Base-by-base conservation (phyloP, 352 stramenopile species). In the Halophytophthora batemanensis region DNA sequence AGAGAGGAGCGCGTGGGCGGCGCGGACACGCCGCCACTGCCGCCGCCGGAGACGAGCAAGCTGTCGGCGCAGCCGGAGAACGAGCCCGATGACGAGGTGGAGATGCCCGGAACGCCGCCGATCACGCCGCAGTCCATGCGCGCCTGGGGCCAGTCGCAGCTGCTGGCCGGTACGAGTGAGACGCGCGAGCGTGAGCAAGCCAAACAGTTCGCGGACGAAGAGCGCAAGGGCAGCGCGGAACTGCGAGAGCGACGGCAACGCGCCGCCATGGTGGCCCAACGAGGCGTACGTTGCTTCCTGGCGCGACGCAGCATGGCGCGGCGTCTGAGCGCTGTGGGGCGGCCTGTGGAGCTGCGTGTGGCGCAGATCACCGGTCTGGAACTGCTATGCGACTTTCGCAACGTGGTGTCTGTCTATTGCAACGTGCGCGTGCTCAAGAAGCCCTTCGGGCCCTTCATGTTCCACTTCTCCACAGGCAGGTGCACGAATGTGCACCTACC, bases 371-470 rank as follows among this genome's bases (percentile, higher is more conserved):
- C 50, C 13, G 74, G 77, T 7, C 52, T 90, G 3, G 66, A 87
- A 56, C 72, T 92, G 72, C 71, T 92, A 14, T 90, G 77, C 59
- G 82, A 93, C 54, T 93, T 72, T 37, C 73, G 77, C 37, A 81
- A 89, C 63, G 64, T 93, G 2, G 45, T 61, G 18, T 77, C 74
- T 6, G 46, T 90, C 8, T 87, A 78, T 45, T 93, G 76, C 66
- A 89, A 86, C 45, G 74, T 93, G 3, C 80, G 79, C 43, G 76
- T 93, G 50, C 71, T 93, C n/a, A 90, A 90, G 66, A 87, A 89
- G 33, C 82, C 82, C 11, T 93, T 90, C 44, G 82, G 82, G 0
- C 82, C 82, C 33, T 91, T 91, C 69, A 93, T 93, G 82, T 93
- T 90, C 52, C 74, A 93, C 62, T 93, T 90, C 63, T 71, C 73